A percentile compares a stretch with the other conserved stretches of the same genome.
phyloP scores from a whole-genome alignment of 345 rosid genomes.

The Brassica juncea region DNA sequence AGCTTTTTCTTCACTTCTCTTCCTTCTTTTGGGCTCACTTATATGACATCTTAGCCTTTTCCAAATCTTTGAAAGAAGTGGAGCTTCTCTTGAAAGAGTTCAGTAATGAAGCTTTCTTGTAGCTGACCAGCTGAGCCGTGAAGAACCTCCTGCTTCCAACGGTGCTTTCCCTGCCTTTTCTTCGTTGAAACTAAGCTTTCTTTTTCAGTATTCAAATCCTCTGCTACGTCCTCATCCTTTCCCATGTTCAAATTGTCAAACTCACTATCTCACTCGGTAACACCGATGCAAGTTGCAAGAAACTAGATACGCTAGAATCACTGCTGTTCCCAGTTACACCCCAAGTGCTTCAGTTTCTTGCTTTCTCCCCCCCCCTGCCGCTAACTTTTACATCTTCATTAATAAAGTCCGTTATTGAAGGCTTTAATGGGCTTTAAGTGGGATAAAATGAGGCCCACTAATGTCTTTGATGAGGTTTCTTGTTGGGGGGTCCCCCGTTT shows the following conservation, averaged over 20 bases:
- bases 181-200: neutral
- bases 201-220: too few relatives aligned
- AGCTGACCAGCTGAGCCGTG: constrained; percentile 80
- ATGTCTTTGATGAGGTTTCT: neutral
- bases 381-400: neutral
- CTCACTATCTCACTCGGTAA: too few relatives aligned
- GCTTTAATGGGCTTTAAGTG: constrained; percentile 17
- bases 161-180: constrained; percentile 4
- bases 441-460: neutral
- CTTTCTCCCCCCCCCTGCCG: too few relatives aligned
- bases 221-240: too few relatives aligned
- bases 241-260: neutral
- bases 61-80: constrained; percentile 43
- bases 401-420: constrained; percentile 10
- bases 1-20: constrained; percentile 33
- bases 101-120: constrained; percentile 49
- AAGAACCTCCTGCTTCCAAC: neutral
- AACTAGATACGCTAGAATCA: too few relatives aligned
- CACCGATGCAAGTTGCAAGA: too few relatives aligned
- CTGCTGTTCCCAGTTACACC: too few relatives aligned
- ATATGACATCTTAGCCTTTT: constrained; percentile 52
- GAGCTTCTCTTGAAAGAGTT: constrained; percentile 41
- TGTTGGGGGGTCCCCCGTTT: neutral
- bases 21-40: constrained; percentile 42
- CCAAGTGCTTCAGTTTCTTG: too few relatives aligned